Evolutionary conservation across 2,329 filamentous ascomycete species (phyloP).

Genomic region (Aspergillus sp.): DNA sequence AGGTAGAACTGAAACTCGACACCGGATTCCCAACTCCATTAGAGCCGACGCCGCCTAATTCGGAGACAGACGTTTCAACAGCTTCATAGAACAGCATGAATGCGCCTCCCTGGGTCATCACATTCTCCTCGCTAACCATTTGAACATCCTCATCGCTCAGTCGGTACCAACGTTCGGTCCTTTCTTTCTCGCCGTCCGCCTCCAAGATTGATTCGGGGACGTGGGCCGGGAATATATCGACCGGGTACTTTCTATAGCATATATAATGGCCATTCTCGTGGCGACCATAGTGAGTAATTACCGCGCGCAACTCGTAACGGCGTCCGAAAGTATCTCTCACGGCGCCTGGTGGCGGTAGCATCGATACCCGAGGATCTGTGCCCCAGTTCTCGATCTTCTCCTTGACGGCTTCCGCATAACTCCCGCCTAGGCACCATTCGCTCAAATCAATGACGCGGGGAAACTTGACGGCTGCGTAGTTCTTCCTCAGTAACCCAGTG

Average conservation of each 20-base stretch:
- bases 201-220: slow-evolving; percentile 33
- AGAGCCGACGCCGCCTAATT: neutral
- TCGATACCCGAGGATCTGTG: slow-evolving; percentile 66
- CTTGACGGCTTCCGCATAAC: slow-evolving; percentile 27
- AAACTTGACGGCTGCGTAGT: slow-evolving; percentile 75
- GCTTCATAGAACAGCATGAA: slow-evolving; percentile 98
- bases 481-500: slow-evolving; percentile 79
- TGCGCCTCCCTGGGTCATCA: slow-evolving; percentile 74
- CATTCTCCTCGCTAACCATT: slow-evolving; percentile 69
- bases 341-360: slow-evolving; percentile 65
- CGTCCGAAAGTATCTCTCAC: slow-evolving; percentile 48
- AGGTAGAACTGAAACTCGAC: slow-evolving; percentile 20
- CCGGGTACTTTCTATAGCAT: slow-evolving; percentile 74
- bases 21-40: slow-evolving; percentile 14
- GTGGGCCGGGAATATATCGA: slow-evolving; percentile 32
- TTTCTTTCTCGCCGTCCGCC: slow-evolving; percentile 33
- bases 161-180: slow-evolving; percentile 73
- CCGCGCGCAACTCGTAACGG: slow-evolving; percentile 75
- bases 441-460: slow-evolving; percentile 72
- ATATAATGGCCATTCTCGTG: slow-evolving; percentile 97
- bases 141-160: slow-evolving; percentile 86
- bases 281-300: slow-evolving; percentile 83
- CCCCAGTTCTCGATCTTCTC: slow-evolving; percentile 65
- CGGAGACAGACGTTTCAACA: slow-evolving; percentile 45
- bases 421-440: slow-evolving; percentile 78